Conservation (phyloP, 345 rosid species). For the Eucalyptus lansdowneana region DNA sequence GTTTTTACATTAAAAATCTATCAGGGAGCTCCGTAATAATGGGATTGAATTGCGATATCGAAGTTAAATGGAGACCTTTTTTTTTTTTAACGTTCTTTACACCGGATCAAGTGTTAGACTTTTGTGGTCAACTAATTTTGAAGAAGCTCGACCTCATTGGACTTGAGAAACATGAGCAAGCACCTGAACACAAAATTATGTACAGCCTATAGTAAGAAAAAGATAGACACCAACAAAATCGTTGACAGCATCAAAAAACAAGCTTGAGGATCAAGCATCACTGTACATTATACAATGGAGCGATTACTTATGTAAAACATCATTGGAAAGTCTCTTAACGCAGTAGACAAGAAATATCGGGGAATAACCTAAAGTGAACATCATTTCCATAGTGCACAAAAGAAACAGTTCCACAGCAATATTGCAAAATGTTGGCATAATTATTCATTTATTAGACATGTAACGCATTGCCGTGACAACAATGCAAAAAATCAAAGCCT, state of each 20-base stretch:
- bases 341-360: background rate
- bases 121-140: conserved; percentile 46
- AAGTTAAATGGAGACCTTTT: background rate
- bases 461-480: background rate
- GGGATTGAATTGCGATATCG: background rate
- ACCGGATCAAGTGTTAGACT: conserved; percentile 57
- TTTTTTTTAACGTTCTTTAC: background rate
- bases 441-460: background rate
- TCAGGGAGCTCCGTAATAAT: background rate
- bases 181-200: conserved; percentile 28
- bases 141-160: conserved; percentile 58
- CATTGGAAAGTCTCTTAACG: background rate
- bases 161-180: conserved; percentile 90
- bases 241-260: background rate
- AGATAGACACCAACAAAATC: background rate
- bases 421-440: background rate
- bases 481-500: background rate
- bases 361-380: background rate
- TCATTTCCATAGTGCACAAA: background rate
- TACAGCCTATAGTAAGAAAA: background rate
- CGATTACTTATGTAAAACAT: background rate
- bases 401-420: background rate
- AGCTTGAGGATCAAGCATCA: background rate
- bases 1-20: background rate
- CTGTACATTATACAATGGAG: background rate